phyloP scores from a whole-genome alignment of 306 rosid species.

The Vigna trinervia region DNA sequence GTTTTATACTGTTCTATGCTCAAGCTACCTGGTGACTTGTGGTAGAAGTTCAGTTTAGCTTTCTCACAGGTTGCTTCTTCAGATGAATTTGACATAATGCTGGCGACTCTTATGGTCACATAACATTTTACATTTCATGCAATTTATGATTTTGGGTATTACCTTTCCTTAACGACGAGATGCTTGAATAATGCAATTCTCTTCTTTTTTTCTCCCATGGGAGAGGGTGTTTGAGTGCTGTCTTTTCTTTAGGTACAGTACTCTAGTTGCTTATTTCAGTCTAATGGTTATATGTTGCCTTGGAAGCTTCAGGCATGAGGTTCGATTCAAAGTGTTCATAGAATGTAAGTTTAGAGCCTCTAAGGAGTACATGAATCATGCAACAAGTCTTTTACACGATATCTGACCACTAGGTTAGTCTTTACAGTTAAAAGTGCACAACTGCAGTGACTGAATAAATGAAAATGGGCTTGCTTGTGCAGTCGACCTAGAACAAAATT shows the following conservation, averaged over 20 bases:
- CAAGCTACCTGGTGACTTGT: constrained; percentile 33
- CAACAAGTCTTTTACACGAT: not conserved
- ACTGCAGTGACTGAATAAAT: not conserved
- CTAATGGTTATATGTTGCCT: not conserved
- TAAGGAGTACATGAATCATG: not conserved
- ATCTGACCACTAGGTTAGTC: not conserved
- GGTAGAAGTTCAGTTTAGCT: constrained; percentile 41
- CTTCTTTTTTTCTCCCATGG: not conserved
- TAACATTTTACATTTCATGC: not conserved
- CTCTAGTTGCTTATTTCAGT: not conserved
- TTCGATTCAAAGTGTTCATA: not conserved
- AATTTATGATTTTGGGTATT: not conserved
- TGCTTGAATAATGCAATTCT: not conserved
- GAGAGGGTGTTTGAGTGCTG: not conserved
- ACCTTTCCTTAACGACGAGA: constrained; percentile 1
- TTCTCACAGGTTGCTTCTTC: constrained; percentile 2
- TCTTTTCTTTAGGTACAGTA: not conserved
- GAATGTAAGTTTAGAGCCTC: not conserved
- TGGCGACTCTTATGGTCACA: not conserved
- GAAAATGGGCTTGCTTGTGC: not conserved
- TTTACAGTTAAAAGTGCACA: not conserved
- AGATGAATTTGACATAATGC: constrained; percentile 28
- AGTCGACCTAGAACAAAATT: too few species aligned
- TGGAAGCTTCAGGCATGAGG: not conserved
- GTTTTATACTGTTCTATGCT: constrained; percentile 16